Evolutionary conservation across 768 basidiomycete species (phyloP).

Genomic region (Pisolithus sp.): DNA sequence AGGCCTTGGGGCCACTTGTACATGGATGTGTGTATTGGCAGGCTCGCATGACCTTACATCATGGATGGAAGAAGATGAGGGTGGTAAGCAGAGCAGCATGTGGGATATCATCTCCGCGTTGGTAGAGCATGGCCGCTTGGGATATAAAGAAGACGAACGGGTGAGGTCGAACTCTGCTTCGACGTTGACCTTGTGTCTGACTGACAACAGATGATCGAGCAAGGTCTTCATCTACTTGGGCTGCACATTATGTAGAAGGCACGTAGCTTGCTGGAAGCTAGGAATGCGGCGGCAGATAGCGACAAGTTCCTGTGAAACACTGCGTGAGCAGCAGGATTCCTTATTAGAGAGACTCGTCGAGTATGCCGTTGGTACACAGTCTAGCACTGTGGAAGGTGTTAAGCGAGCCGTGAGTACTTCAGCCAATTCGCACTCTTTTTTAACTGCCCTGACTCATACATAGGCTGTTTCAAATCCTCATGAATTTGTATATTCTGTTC

Average conservation of each 20-base stretch:
- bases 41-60: constrained; percentile 65
- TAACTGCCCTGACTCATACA: neutral
- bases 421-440: neutral
- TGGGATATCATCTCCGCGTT: constrained; percentile 87
- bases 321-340: constrained; percentile 61
- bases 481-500: constrained; percentile 79
- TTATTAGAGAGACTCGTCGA: constrained; percentile 75
- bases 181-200: neutral
- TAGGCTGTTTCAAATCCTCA: constrained; percentile 82
- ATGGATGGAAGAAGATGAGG: constrained; percentile 87
- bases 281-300: constrained; percentile 54
- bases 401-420: constrained; percentile 63
- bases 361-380: constrained; percentile 78
- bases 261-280: constrained; percentile 44
- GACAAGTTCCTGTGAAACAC: constrained; percentile 43
- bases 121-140: constrained; percentile 77
- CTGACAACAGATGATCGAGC: constrained; percentile 69
- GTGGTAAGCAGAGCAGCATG: constrained; percentile 81
- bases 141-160: constrained; percentile 84
- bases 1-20: constrained; percentile 60
- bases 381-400: constrained; percentile 77
- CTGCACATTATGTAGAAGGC: constrained; percentile 84
- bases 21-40: constrained; percentile 62
- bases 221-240: constrained; percentile 72
- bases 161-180: constrained; percentile 37